These are phyloP conservation scores for Novakomyces olei DNA, from an alignment of 805 yeast species.

Conservation along the genomic window DNA sequence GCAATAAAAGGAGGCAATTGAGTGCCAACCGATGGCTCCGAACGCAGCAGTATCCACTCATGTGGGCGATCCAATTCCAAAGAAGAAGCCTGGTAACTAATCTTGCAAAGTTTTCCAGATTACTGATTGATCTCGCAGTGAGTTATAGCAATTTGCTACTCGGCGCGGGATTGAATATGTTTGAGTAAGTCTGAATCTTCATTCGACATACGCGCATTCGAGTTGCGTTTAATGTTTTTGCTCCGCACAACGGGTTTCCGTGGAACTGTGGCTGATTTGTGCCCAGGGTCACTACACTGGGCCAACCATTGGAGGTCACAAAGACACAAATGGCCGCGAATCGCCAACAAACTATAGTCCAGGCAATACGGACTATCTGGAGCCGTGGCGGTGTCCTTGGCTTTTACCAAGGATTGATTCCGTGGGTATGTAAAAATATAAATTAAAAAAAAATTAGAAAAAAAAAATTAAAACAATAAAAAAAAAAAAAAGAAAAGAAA, in stretches of 20 bases:
- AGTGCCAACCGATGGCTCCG: no score
- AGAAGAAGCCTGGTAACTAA: slow-evolving; percentile 72
- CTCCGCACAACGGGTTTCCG: no score
- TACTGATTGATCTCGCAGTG: no score
- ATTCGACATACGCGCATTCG: no score
- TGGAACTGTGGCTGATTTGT: background rate
- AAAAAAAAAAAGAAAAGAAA: slow-evolving; percentile 1
- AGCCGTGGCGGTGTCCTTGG: slow-evolving; percentile 82
- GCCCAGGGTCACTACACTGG: slow-evolving; percentile 55
- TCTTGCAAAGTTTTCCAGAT: no score
- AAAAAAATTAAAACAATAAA: no score
- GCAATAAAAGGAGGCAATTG: no score
- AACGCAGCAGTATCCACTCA: no score
- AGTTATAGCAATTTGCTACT: slow-evolving; percentile 71
- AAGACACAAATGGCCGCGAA: slow-evolving; percentile 88
- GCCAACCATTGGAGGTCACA: slow-evolving; percentile 89
- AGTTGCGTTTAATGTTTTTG: no score
- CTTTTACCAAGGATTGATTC: slow-evolving; percentile 90
- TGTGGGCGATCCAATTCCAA: no score
- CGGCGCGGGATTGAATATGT: slow-evolving; percentile 82
- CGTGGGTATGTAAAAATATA: no score
- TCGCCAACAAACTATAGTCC: slow-evolving; percentile 42
- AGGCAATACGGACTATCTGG: slow-evolving; percentile 61
- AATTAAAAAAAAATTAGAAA: slow-evolving; percentile 1
- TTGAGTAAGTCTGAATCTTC: slow-evolving; percentile 27